Conservation (phyloP, 257 asterid species). For the Coffea eugenioides region DNA sequence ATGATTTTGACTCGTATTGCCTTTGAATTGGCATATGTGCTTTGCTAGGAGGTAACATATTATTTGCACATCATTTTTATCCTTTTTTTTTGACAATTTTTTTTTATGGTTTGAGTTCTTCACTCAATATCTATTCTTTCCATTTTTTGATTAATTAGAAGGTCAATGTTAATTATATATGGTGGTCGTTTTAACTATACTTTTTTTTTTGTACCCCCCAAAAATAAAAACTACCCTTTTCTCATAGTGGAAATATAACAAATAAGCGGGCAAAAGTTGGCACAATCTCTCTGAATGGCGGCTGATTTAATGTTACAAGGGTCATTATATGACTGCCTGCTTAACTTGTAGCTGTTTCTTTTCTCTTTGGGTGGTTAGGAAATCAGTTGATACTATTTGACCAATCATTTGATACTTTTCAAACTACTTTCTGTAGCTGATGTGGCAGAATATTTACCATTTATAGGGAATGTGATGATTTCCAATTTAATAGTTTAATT, state of each 20-base stretch:
- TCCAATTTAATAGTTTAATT: no score
- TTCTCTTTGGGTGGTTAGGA: background rate
- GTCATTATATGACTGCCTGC: background rate
- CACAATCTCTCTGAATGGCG: background rate
- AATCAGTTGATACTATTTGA: background rate
- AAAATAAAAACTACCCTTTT: background rate
- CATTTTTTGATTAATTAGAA: no score
- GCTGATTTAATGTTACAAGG: background rate
- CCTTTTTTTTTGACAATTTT: no score
- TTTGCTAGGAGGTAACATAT: background rate
- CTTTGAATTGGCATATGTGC: background rate
- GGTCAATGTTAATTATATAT: no score
- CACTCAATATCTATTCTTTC: no score
- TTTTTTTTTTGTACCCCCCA: background rate
- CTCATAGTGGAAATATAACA: background rate
- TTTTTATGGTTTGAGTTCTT: no score
- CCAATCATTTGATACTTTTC: background rate
- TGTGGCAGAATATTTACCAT: no score
- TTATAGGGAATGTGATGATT: no score
- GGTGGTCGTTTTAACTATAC: background rate
- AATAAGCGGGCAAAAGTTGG: background rate
- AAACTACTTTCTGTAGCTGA: no score
- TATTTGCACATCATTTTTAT: no score
- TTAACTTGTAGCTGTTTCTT: background rate
- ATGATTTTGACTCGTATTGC: background rate